Evolutionary conservation across 2,329 filamentous ascomycete genomes (phyloP).

Genomic region (Leptographium flavum): DNA sequence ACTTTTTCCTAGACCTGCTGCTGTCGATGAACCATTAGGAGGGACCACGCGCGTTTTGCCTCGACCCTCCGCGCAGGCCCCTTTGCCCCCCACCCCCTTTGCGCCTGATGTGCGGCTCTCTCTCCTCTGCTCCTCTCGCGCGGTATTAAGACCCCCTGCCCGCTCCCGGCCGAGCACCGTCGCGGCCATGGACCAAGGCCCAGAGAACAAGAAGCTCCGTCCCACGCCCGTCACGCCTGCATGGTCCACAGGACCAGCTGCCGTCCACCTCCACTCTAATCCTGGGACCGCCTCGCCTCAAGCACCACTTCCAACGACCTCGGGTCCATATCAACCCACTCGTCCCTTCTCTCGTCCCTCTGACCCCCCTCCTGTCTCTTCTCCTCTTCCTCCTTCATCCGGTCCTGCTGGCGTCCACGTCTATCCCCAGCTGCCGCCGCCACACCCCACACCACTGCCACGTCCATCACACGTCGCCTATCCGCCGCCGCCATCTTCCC

Average conservation of each 20-base stretch:
- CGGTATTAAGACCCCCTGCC: constrained; percentile 14
- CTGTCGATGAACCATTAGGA: neutral
- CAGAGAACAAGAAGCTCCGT: constrained; percentile 46
- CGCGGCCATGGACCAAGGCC: constrained; percentile 45
- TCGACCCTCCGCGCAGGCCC: neutral
- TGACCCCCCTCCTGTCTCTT: constrained; percentile 15
- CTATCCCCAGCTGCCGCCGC: constrained; percentile 1
- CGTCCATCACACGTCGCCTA: constrained; percentile 2
- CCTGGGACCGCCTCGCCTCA: constrained; percentile 17
- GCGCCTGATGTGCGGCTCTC: constrained; percentile 3
- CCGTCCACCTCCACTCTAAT: constrained; percentile 18
- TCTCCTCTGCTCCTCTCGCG: constrained; percentile 6
- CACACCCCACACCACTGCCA: neutral
- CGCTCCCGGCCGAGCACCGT: constrained; percentile 13
- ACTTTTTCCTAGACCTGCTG: neutral
- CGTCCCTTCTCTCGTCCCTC: constrained; percentile 23
- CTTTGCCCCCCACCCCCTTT: neutral
- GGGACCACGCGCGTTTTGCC: neutral
- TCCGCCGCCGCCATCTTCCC: constrained; percentile 22
- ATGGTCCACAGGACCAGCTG: constrained; percentile 1
- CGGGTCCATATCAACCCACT: constrained; percentile 23
- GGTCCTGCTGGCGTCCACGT: neutral
- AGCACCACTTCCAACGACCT: constrained; percentile 17
- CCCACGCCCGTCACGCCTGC: constrained; percentile 31
- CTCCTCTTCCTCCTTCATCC: neutral